These are phyloP conservation scores for Colletotrichum godetiae DNA, from an alignment of 2,329 filamentous ascomycete genomes.

Conservation along the genomic window DNA sequence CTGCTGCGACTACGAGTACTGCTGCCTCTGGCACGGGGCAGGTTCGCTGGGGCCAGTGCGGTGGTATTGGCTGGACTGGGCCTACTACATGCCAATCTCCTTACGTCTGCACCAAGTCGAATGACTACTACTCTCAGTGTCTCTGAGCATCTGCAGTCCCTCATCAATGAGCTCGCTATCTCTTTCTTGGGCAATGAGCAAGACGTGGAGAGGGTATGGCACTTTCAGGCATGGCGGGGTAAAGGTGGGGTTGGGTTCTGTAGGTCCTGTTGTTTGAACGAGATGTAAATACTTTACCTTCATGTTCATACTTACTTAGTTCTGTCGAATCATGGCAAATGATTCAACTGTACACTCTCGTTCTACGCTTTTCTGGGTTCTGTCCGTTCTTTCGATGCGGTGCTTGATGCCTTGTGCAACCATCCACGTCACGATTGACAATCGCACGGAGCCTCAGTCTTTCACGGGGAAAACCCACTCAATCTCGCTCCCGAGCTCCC, in stretches of 20 bases:
- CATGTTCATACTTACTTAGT: neutral
- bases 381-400: neutral
- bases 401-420: neutral
- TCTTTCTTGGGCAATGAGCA: no score
- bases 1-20: conserved; percentile 27
- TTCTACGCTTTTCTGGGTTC: no score
- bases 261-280: neutral
- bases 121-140: conserved; percentile 41
- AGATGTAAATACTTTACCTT: neutral
- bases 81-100: conserved; percentile 35
- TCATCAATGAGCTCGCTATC: neutral
- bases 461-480: neutral
- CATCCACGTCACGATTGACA: neutral
- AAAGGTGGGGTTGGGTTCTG: no score
- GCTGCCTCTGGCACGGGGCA: conserved; percentile 21
- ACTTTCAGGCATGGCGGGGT: neutral
- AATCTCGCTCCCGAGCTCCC: neutral
- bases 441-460: neutral
- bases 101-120: conserved; percentile 34
- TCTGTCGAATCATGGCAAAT: neutral
- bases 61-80: conserved; percentile 36
- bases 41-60: conserved; percentile 39
- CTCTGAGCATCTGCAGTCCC: neutral
- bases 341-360: neutral
- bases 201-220: neutral